Base-by-base conservation (phyloP, 768 basidiomycete genomes). In the Trametes gibbosa region DNA sequence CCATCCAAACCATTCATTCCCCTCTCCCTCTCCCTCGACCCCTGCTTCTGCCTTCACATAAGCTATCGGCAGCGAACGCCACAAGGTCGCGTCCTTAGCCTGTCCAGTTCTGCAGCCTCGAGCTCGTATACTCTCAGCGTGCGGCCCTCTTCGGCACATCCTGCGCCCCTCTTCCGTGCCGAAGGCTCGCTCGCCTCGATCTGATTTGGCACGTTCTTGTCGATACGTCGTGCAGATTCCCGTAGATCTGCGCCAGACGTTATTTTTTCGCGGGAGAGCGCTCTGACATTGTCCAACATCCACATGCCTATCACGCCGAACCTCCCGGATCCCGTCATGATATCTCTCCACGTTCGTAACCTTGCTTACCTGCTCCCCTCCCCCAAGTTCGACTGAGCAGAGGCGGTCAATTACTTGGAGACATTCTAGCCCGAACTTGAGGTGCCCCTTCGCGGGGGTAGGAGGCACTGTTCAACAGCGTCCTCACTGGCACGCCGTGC, bases 1-100 rank as follows among this genome's bases (percentile, higher is more conserved):
- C 3, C 10, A 14, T 34, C 32, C 13, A 10, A 8, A 0, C 5
- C 9, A 29, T 42, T 32, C 39, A 50, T 34, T 42, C 19, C 14
- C 56, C 56, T 43, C 37, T 34, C 48, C n/a, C n/a, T 50, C 45
- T 34, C 48, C n/a, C n/a, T 50, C 45, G 48, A 39, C 50, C 27
- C 56, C 37, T 50, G 47, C 42, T 47, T 41, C 37, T 14, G 16
- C 47, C 29, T 50, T 56, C 27, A 56, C 21, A 41, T 42, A 24
- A 48, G 46, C 47, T 49, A 39, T n/a, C 25, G 45, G 53, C 25
- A 19, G 45, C 34, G 39, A 25, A 21, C 7, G n/a, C 19, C 32
- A 34, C 35, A 40, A 39, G 47, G 37, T n/a, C 50, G 49, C 49
- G 14, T 50, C 25, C 6, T 4, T 48, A 24, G n/a, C 27, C 14